Evolutionary conservation across 2,329 filamentous ascomycete species (phyloP).

Genomic region (Aspergillus sp.): DNA sequence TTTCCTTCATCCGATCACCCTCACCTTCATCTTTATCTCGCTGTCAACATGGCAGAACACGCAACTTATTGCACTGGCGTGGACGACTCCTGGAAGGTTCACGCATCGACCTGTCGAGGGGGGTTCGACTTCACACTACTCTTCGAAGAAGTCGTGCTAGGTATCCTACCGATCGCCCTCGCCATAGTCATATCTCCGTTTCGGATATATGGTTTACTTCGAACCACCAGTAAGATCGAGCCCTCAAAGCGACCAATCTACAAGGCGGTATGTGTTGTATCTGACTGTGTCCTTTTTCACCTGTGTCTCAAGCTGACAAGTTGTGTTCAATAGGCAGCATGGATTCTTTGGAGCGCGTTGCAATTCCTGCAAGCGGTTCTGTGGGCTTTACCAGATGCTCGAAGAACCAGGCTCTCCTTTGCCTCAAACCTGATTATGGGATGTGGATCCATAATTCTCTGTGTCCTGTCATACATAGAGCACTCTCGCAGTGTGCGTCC

Average conservation of each 20-base stretch:
- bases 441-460: conserved; percentile 31
- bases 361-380: conserved; percentile 40
- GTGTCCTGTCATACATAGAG: conserved; percentile 47
- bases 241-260: conserved; percentile 20
- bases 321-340: conserved; percentile 24
- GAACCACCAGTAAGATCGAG: conserved; percentile 35
- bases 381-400: conserved; percentile 32
- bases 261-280: conserved; percentile 36
- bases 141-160: conserved; percentile 45
- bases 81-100: conserved; percentile 4
- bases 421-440: conserved; percentile 32
- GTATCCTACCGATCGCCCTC: conserved; percentile 37
- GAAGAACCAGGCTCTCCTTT: conserved; percentile 35
- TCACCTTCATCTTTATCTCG: neutral
- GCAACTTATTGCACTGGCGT: neutral
- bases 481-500: conserved; percentile 45
- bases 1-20: neutral
- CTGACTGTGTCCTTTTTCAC: neutral
- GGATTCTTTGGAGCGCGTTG: conserved; percentile 32
- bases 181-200: conserved; percentile 34
- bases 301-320: neutral
- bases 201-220: conserved; percentile 37
- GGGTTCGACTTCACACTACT: conserved; percentile 48
- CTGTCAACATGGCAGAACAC: neutral
- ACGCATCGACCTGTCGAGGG: conserved; percentile 33